Evolutionary conservation across 2,329 filamentous ascomycete species (phyloP), one percentile per base, ranked within the genome.

Genomic region (Tolypocladium endophyticum): DNA sequence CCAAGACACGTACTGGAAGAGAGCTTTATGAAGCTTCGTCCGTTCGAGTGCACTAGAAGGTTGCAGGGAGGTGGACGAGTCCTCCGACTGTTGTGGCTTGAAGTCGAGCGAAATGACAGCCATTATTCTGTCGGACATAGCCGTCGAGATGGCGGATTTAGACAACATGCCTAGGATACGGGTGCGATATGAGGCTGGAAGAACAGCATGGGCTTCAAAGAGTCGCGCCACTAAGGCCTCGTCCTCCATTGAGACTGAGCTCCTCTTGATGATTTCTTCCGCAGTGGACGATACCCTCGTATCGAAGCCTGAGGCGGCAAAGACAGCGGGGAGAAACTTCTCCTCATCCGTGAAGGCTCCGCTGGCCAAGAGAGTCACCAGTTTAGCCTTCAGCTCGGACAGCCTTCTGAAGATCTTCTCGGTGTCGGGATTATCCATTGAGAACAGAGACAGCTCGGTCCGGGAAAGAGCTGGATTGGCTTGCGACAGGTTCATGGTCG

Each of bases 1-100:
- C 84, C 92, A 97, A 57, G 90, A 89, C 59, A 96, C 84, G 66
- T 93, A 96, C 45, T 87, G 84, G 67, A 97, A 94, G 4, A 96
- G 81, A 0, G 92, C 90, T 54, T 86, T 87, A 64, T 92, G 85
- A 12, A 97, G 81, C 70, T 94, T 95, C 1, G 85, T 82, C 2
- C 85, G 85, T 72, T 96, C 92, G 9, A 93, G 78, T 0, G 87
- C 86, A 38, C 81, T 82, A 12, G 79, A 77, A 2, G 65, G 74
- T 60, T 59, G 70, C 43, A 72, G 64, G 18, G 56, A 58, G 0
- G 63, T 3, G 14, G 28, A 3, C 3, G 28, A 20, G n/a, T 59
- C 62, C 1, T 62, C 59, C 2, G 59, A 47, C 2, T 64, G 53
- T 16, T 60, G 43, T 0, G 67, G 79, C 76, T 63, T 80, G 69